A percentile compares a stretch with the other conserved stretches of the same genome.
phyloP scores from a whole-genome alignment of 805 yeast species.

The Nakazawaea sp. region DNA sequence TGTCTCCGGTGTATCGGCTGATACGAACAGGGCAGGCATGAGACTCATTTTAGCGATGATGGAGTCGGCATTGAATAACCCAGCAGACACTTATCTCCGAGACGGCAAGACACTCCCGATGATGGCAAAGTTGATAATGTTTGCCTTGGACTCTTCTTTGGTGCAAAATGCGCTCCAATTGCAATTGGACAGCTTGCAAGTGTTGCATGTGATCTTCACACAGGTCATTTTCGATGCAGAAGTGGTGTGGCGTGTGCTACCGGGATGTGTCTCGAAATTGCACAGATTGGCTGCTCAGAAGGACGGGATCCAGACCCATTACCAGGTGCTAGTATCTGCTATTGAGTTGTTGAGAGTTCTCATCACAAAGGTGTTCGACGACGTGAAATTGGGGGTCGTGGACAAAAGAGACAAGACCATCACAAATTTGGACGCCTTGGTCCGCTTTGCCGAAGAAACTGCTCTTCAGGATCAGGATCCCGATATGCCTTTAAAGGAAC shows the following conservation, averaged over 20 bases:
- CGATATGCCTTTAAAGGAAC: too few species aligned
- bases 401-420: constrained; percentile 23
- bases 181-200: constrained; percentile 25
- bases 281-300: constrained; percentile 28
- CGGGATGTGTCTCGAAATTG: constrained; percentile 42
- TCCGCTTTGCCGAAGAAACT: too few species aligned
- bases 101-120: constrained; percentile 20
- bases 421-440: too few species aligned
- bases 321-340: constrained; percentile 24
- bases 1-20: too few species aligned
- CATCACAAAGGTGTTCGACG: constrained; percentile 32
- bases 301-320: constrained; percentile 28
- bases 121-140: constrained; percentile 41
- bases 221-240: constrained; percentile 38
- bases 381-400: constrained; percentile 26
- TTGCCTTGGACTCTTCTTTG: constrained; percentile 29
- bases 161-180: constrained; percentile 20
- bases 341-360: constrained; percentile 25
- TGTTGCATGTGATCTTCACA: constrained; percentile 27
- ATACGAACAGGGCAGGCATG: too few species aligned
- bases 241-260: constrained; percentile 38
- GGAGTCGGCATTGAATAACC: too few species aligned
- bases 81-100: too few species aligned
- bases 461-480: too few species aligned
- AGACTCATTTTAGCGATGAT: too few species aligned